These are phyloP conservation scores for Moricandia arvensis DNA, from an alignment of 345 rosid genomes.

Conservation along the genomic window DNA sequence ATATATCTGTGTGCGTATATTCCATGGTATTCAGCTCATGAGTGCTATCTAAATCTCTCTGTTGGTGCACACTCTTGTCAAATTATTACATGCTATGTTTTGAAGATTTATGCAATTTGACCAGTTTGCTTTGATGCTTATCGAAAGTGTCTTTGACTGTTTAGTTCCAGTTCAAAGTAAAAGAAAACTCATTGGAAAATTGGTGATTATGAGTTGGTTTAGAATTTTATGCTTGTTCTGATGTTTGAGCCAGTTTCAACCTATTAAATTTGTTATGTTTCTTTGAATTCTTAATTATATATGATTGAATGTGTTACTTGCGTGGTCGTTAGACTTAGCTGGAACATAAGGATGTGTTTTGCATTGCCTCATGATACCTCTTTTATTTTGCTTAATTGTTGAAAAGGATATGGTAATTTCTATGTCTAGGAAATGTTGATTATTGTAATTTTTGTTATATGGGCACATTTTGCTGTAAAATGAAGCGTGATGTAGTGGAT, in stretches of 20 bases:
- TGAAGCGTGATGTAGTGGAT: not conserved
- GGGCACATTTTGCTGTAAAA: not conserved
- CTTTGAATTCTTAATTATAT: not conserved
- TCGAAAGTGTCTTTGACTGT: constrained; percentile 2
- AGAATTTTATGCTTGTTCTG: not conserved
- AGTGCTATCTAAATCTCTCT: not conserved
- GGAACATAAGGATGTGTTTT: constrained; percentile 4
- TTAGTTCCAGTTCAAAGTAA: not conserved
- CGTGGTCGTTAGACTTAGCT: constrained; percentile 4
- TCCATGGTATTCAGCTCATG: not conserved
- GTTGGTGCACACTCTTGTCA: not conserved
- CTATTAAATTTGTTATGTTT: not conserved
- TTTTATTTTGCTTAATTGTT: constrained; percentile 1
- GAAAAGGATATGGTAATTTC: too few relatives aligned
- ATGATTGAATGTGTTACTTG: not conserved
- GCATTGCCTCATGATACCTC: not conserved
- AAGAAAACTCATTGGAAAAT: not conserved
- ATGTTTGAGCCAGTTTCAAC: constrained; percentile 16
- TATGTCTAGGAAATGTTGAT: too few relatives aligned
- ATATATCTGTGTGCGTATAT: too few relatives aligned
- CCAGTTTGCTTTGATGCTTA: constrained; percentile 3
- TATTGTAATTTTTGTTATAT: not conserved
- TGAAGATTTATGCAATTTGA: not conserved
- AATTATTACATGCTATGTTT: not conserved
- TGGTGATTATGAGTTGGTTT: not conserved